Base-by-base conservation (phyloP, 495 filamentous ascomycete species). In the Staphylotrichum longicolle region DNA sequence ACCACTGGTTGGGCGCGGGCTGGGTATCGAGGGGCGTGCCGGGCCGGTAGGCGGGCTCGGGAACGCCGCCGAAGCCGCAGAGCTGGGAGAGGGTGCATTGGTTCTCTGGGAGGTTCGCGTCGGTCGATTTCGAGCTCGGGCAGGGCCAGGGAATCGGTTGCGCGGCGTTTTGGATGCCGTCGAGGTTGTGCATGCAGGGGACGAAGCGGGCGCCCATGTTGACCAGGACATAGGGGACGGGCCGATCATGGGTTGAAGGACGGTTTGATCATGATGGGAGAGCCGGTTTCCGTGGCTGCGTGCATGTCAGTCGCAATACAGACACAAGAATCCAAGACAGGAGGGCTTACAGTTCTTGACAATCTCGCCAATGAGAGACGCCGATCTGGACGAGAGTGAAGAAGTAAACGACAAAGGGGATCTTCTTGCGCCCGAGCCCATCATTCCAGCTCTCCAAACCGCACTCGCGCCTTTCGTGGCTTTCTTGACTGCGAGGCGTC, bases 151-250 rank as follows among this genome's bases (percentile, higher is more conserved):
- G 55, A n/a, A 72, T 58, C 4, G 56, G 48, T 0, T 63, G 51
- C 7, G 49, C 61, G 27, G 76, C 71, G 41, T 78, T 82, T 66
- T 92, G 86, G 10, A 94, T 75, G 4, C 82, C 81, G 27, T 83
- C 73, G 12, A 88, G 83, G 59, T 85, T 88, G 75, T 91, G 92
- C 94, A 98, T 98, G 73, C 94, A 98, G 6, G 93, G 91, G 6
- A 90, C 85, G 71, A 88, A 98, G 33, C 93, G 85, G 40, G 93
- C 91, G 60, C 94, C 94, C 91, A 98, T 96, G 70, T 94, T 95
- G 74, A 98, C 96, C 63, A 94, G 86, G 35, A 98, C 83, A 65
- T 90, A 90, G 4, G 88, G 3, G 92, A 95, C 3, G 94, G 94
- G 0, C 94, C 94, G 69, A 98, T 95, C 91, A 98, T 96, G 48